These are phyloP conservation scores for Parastagonospora nodorum DNA, from an alignment of 2,329 filamentous ascomycete species.

Conservation along the genomic window DNA sequence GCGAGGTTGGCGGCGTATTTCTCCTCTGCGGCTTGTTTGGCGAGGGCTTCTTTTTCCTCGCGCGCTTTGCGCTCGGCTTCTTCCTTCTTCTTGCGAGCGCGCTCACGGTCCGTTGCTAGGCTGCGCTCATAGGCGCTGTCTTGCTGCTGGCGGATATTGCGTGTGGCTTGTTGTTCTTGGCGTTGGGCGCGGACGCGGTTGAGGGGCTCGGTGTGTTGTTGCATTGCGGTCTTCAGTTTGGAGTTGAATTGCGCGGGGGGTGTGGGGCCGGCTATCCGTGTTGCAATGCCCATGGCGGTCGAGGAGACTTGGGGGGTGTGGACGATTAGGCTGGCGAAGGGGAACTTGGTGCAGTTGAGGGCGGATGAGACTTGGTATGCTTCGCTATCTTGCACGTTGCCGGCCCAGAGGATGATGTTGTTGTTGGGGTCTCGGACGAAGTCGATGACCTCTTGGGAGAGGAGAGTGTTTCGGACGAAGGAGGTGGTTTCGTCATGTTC, in stretches of 20 bases:
- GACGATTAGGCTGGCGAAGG: slow-evolving; percentile 83
- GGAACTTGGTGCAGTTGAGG: slow-evolving; percentile 88
- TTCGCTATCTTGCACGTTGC: slow-evolving; percentile 90
- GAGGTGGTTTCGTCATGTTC: slow-evolving; percentile 90
- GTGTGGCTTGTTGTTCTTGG: slow-evolving; percentile 78
- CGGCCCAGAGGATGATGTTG: slow-evolving; percentile 88
- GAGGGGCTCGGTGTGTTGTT: slow-evolving; percentile 76
- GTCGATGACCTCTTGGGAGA: slow-evolving; percentile 72
- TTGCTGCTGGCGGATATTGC: slow-evolving; percentile 83
- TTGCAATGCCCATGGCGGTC: slow-evolving; percentile 88
- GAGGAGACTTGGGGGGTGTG: slow-evolving; percentile 84
- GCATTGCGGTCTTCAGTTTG: slow-evolving; percentile 74
- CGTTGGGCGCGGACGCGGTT: slow-evolving; percentile 75
- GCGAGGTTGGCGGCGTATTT: slow-evolving; percentile 59
- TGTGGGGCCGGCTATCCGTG: slow-evolving; percentile 75
- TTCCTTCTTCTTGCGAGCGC: slow-evolving; percentile 75
- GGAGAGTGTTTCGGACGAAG: slow-evolving; percentile 82
- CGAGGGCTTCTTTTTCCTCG: slow-evolving; percentile 69
- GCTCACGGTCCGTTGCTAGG: slow-evolving; percentile 83
- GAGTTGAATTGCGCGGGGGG: slow-evolving; percentile 72
- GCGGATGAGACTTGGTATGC: slow-evolving; percentile 91
- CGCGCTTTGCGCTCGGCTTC: slow-evolving; percentile 69
- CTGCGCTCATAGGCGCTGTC: slow-evolving; percentile 93
- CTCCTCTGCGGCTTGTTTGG: slow-evolving; percentile 66
- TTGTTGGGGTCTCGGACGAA: slow-evolving; percentile 77